These are phyloP conservation scores for Cryomyces antarcticus DNA, from an alignment of 495 filamentous ascomycete species.

Conservation along the genomic window DNA sequence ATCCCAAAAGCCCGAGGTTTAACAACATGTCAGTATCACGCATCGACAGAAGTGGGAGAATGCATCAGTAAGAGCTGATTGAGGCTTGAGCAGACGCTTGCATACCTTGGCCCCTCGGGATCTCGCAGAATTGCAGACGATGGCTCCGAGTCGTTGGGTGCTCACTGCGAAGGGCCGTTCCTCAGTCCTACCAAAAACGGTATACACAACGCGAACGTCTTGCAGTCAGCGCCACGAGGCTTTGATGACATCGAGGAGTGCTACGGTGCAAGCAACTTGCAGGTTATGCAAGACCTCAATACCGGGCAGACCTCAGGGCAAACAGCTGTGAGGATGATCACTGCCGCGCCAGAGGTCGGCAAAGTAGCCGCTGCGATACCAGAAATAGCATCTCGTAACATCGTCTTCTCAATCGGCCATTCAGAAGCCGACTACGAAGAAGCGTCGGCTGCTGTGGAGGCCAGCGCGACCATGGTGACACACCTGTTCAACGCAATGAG, in stretches of 20 bases:
- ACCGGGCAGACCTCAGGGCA: slow-evolving; percentile 3
- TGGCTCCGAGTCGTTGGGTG: slow-evolving; percentile 64
- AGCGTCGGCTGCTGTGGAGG: slow-evolving; percentile 39
- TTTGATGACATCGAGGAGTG: slow-evolving; percentile 39
- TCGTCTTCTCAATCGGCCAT: slow-evolving; percentile 63
- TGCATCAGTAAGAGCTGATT: too few relatives aligned
- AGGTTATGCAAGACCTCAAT: background rate
- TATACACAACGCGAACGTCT: slow-evolving; percentile 46
- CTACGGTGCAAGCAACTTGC: slow-evolving; percentile 47
- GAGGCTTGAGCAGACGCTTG: slow-evolving; percentile 31
- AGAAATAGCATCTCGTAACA: slow-evolving; percentile 33
- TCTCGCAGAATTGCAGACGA: slow-evolving; percentile 27
- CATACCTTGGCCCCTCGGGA: slow-evolving; percentile 50
- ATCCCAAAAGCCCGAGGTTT: slow-evolving; percentile 46
- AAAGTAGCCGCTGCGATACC: slow-evolving; percentile 41
- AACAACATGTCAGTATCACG: slow-evolving; percentile 28
- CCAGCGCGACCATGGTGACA: slow-evolving; percentile 66
- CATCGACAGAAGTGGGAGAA: background rate
- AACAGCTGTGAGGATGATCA: slow-evolving; percentile 48
- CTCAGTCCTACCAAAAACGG: slow-evolving; percentile 51
- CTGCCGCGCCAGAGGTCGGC: slow-evolving; percentile 57
- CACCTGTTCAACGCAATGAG: slow-evolving; percentile 86
- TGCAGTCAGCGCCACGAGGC: slow-evolving; percentile 28
- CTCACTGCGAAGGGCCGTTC: slow-evolving; percentile 74
- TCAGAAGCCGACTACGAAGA: slow-evolving; percentile 61